Base-by-base conservation (phyloP, 2,329 filamentous ascomycete species). In the Parafenestella ontariensis region DNA sequence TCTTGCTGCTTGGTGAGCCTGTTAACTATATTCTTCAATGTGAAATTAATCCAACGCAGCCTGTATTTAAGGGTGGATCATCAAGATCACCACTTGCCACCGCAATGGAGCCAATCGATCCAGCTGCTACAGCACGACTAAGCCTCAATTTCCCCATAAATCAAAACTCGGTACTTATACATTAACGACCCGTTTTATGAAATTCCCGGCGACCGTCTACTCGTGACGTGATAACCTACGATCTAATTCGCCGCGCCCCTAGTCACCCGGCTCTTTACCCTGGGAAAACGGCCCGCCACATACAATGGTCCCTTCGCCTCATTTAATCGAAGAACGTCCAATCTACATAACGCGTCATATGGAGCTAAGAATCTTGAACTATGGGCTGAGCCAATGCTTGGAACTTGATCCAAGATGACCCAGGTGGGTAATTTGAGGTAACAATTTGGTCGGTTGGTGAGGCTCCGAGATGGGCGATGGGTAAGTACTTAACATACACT, bases 241-340 rank as follows among this genome's bases (percentile, higher is more conserved):
- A 54, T 69, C 58, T 61, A 54, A 66, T 67, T 69, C 59, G 68
- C 54, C 54, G 42, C n/a, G 15, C 45, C 65, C 69, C 55, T 61
- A 58, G 40, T 59, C 46, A 51, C 37, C 61, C 58, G 57, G 63
- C 62, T 60, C 46, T 61, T 59, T 56, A 63, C 49, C 65, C 66
- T 67, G 69, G 70, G 64, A 55, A 54, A 57, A 48, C 69, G 70
- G 70, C 54, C 69, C 70, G 70, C 62, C 59, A 65, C 64, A 68
- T 68, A 69, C 64, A 52, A 64, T 44, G 17, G 17, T 41, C 40
- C 48, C 47, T 63, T 59, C 50, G 49, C 59, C 56, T 67, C 68
- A 70, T 70, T 64, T 61, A 71, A 59, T 49, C 50, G 54, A 60
- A 46, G 59, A 58, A 61, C 49, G 45, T 44, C 37, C 54, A 70